phyloP scores from a whole-genome alignment of 2,329 filamentous ascomycete genomes.

The Dactylellina drechsleri region DNA sequence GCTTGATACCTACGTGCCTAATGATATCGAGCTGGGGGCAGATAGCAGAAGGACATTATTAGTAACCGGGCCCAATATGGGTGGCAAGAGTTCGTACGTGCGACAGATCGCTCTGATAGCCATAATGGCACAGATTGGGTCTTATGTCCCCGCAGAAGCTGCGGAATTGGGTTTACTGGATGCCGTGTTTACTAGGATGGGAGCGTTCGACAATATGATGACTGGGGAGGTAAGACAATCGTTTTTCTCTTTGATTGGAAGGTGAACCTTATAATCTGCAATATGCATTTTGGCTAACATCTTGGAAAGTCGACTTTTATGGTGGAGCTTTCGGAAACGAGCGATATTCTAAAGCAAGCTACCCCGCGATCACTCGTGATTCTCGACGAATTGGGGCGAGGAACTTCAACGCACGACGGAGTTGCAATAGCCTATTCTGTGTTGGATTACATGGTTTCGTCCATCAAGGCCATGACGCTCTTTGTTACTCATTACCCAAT shows the following conservation, averaged over 20 bases:
- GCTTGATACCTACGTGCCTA: slow-evolving; percentile 87
- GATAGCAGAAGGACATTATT: slow-evolving; percentile 77
- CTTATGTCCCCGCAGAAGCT: slow-evolving; percentile 84
- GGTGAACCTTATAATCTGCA: background rate
- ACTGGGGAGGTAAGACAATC: slow-evolving; percentile 72
- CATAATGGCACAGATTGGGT: slow-evolving; percentile 94
- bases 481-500: slow-evolving; percentile 99
- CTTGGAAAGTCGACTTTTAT: slow-evolving; percentile 79
- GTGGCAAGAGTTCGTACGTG: slow-evolving; percentile 97
- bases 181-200: slow-evolving; percentile 94
- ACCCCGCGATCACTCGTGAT: slow-evolving; percentile 87
- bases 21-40: slow-evolving; percentile 78
- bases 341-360: slow-evolving; percentile 87
- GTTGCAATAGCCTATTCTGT: slow-evolving; percentile 95
- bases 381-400: slow-evolving; percentile 91
- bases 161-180: slow-evolving; percentile 84
- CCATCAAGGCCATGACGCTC: slow-evolving; percentile 80
- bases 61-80: slow-evolving; percentile 98
- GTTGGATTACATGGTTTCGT: slow-evolving; percentile 80
- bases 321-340: slow-evolving; percentile 94
- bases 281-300: slow-evolving; percentile 13
- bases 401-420: slow-evolving; percentile 93
- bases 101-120: slow-evolving; percentile 89
- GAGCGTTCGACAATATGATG: slow-evolving; percentile 94
- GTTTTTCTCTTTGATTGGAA: background rate